A percentile compares a stretch with the other conserved stretches of the same genome.
Conservation (phyloP, 495 filamentous ascomycete species). For the Penicillium atrosanguineum region DNA sequence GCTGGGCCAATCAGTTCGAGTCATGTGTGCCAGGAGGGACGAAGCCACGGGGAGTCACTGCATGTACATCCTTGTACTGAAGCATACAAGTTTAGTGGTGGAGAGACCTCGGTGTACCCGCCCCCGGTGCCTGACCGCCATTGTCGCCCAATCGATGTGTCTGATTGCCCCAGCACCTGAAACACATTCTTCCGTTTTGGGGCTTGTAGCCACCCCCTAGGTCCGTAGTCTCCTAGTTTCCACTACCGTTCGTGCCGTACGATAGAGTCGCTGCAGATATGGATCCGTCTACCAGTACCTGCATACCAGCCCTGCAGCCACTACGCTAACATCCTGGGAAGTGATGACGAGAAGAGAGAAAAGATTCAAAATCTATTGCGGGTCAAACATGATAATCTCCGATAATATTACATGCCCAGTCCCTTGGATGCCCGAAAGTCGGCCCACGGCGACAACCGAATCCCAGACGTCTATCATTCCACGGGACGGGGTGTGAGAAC, state of each 20-base stretch:
- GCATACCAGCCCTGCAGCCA: conserved; percentile 11
- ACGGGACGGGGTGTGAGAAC: conserved; percentile 23
- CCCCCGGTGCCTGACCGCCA: conserved; percentile 18
- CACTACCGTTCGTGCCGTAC: neutral
- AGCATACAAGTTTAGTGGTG: neutral
- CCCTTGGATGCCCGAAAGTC: conserved; percentile 25
- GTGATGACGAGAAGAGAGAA: conserved; percentile 17
- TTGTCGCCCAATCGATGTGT: conserved; percentile 4
- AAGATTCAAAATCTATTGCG: conserved; percentile 29
- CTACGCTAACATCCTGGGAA: neutral
- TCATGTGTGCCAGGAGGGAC: conserved; percentile 12
- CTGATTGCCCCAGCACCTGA: neutral
- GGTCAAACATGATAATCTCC: conserved; percentile 28
- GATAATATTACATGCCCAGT: conserved; percentile 46
- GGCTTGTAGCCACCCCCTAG: conserved; percentile 2
- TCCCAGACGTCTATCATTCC: conserved; percentile 24
- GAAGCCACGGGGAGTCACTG: neutral
- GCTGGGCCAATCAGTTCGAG: conserved; percentile 29
- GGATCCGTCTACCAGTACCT: conserved; percentile 1
- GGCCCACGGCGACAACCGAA: conserved; percentile 28
- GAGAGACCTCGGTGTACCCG: conserved; percentile 3
- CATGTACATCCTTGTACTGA: conserved; percentile 1
- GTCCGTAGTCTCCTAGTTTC: neutral
- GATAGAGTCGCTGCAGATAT: neutral
- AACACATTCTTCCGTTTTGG: conserved; percentile 2